Conservation (phyloP, 1,139 yeast species). For the Sugiyamaella novakii region DNA sequence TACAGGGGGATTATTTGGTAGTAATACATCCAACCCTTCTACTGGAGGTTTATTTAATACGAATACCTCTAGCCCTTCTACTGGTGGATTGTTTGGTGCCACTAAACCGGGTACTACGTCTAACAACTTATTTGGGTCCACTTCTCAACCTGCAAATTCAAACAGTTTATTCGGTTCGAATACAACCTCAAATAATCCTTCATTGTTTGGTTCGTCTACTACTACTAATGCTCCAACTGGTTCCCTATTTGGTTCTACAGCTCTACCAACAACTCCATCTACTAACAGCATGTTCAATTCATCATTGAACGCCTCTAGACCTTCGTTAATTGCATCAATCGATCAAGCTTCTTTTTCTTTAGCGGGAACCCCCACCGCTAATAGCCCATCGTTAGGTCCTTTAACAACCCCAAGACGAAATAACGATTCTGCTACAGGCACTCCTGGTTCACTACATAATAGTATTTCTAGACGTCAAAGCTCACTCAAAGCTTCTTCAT, state of each 20-base stretch:
- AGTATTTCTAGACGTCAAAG: constrained; percentile 12
- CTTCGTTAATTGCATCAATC: constrained; percentile 45
- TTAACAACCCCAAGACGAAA: constrained; percentile 26
- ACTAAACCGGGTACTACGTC: no score
- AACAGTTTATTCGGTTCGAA: constrained; percentile 31
- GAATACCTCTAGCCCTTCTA: constrained; percentile 21
- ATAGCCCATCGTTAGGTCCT: constrained; percentile 27
- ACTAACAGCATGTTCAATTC: constrained; percentile 22
- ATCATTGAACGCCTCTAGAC: constrained; percentile 10
- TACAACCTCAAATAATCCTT: constrained; percentile 29
- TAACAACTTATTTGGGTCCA: constrained; percentile 24
- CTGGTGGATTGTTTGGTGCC: constrained; percentile 14
- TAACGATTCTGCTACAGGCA: constrained; percentile 6
- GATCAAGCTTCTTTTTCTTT: constrained; percentile 69
- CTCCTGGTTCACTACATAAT: constrained; percentile 16
- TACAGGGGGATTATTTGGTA: constrained; percentile 37
- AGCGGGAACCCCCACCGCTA: constrained; percentile 30
- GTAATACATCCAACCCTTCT: constrained; percentile 18
- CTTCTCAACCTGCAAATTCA: constrained; percentile 8
- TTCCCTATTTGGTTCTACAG: constrained; percentile 15
- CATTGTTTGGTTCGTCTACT: constrained; percentile 29
- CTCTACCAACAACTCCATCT: constrained; percentile 18
- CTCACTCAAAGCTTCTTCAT: constrained; percentile 18
- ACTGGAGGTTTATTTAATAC: constrained; percentile 14
- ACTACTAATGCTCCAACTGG: constrained; percentile 18